Conservation (phyloP, 2,329 filamentous ascomycete genomes). For the Colletotrichum shisoi region DNA sequence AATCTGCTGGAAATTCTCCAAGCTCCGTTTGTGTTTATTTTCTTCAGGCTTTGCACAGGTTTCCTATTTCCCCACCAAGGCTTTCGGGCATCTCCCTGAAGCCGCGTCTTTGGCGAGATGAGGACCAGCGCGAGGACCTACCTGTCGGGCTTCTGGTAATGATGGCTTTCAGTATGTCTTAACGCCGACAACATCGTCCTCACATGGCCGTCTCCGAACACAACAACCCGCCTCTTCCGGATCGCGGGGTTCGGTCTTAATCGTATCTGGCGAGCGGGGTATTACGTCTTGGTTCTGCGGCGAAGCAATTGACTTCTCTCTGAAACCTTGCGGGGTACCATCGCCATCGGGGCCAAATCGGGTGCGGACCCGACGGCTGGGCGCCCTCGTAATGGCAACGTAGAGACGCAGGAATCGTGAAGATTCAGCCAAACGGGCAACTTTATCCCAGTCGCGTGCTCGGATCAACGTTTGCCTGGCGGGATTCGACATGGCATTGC, state of each 20-base stretch:
- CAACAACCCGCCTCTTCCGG: not conserved
- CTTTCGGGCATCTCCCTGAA: no score
- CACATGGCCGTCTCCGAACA: no score
- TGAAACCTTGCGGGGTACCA: conserved; percentile 26
- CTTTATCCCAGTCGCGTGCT: conserved; percentile 23
- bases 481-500: conserved; percentile 20
- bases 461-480: conserved; percentile 17
- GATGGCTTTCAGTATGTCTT: not conserved
- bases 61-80: no score
- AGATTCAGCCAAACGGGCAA: conserved; percentile 28
- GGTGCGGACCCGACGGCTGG: conserved; percentile 19
- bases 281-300: conserved; percentile 8
- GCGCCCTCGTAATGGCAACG: conserved; percentile 1
- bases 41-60: no score
- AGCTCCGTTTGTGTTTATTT: no score
- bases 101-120: conserved; percentile 1
- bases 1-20: no score
- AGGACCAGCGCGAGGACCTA: not conserved
- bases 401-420: conserved; percentile 4
- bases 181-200: not conserved
- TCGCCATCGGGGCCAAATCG: conserved; percentile 22
- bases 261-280: conserved; percentile 19
- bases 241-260: conserved; percentile 23
- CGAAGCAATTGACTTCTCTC: conserved; percentile 9
- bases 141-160: not conserved